Conservation (phyloP, 2,329 filamentous ascomycete species). For the Hortaea sp. region DNA sequence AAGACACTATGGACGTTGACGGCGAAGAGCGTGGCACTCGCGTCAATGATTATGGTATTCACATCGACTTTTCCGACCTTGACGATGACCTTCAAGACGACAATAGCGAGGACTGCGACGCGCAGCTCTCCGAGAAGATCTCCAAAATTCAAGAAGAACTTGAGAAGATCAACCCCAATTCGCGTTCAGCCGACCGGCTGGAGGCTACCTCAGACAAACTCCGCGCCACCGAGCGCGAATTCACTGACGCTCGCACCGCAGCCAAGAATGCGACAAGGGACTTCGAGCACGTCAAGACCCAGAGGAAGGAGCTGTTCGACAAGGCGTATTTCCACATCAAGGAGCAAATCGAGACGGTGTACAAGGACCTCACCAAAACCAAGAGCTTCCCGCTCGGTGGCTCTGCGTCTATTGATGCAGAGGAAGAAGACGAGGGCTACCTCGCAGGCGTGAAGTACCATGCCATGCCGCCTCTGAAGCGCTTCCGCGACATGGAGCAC, state of each 20-base stretch:
- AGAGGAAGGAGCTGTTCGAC: conserved; percentile 84
- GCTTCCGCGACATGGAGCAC: conserved; percentile 98
- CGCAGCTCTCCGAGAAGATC: conserved; percentile 68
- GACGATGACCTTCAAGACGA: conserved; percentile 74
- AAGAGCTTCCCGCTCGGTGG: conserved; percentile 90
- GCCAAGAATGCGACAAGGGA: conserved; percentile 68
- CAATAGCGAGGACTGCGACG: conserved; percentile 61
- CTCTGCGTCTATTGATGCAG: conserved; percentile 77
- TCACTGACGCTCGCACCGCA: conserved; percentile 67
- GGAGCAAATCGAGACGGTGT: conserved; percentile 86
- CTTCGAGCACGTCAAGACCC: conserved; percentile 72
- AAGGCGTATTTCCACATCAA: conserved; percentile 92
- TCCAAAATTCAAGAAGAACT: conserved; percentile 64
- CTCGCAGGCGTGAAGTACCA: conserved; percentile 95
- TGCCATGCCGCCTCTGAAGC: conserved; percentile 95
- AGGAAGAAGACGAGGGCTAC: conserved; percentile 82
- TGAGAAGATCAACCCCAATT: conserved; percentile 92
- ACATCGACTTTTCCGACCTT: conserved; percentile 72
- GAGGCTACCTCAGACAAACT: conserved; percentile 77
- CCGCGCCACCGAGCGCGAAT: conserved; percentile 76
- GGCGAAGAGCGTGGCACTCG: conserved; percentile 49
- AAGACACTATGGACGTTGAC: conserved; percentile 52
- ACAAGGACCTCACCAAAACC: conserved; percentile 87
- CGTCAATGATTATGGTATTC: conserved; percentile 83
- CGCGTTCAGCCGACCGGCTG: conserved; percentile 86